Base-by-base conservation (phyloP, 148 eudicot species). In the Vaccinium darrowii region DNA sequence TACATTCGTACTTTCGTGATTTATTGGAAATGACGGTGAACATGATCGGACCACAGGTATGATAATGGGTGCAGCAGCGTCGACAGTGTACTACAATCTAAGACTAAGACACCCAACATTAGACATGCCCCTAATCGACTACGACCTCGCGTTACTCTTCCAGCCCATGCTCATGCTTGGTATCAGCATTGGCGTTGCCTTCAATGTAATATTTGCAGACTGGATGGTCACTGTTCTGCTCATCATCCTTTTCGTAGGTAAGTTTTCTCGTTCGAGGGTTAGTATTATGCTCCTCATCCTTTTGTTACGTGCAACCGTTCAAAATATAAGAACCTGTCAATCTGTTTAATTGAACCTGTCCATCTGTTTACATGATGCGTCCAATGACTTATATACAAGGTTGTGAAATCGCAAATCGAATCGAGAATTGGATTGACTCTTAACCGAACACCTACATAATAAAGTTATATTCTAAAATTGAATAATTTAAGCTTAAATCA, bases 161-260 rank as follows among this genome's bases (percentile, higher is more conserved):
- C 95, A 93, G 83, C 95, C 95, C n/a, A 93, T 93, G 95, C 88
- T 93, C 19, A 91, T 92, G 93, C 91, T 93, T 9, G 96, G 96
- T 14, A 91, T 93, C 83, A 93, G 94, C 85, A 89, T 91, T 12
- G 94, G 96, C 7, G 96, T 93, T 27, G 89, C 91, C 62, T 89
- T 92, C 87, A 93, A 92, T 75, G 92, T 93, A 13, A 86, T 93
- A 14, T 93, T 93, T 82, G 93, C 94, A 4, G 93, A 93, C 85
- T 93, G 94, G 96, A 92, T 93, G 93, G 93, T 93, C 89, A 93
- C 96, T 0, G 87, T 91, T 67, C 91, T 93, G 9, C 92, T 93
- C 74, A 93, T 93, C 82, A 82, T 93, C 86, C 93, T 92, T 10
- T 92, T 92, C 65, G 4, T 91, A 21, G 92, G 95, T 93, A 89